Base-by-base conservation (phyloP, 768 basidiomycete genomes). In the Pisolithus tinctorius region DNA sequence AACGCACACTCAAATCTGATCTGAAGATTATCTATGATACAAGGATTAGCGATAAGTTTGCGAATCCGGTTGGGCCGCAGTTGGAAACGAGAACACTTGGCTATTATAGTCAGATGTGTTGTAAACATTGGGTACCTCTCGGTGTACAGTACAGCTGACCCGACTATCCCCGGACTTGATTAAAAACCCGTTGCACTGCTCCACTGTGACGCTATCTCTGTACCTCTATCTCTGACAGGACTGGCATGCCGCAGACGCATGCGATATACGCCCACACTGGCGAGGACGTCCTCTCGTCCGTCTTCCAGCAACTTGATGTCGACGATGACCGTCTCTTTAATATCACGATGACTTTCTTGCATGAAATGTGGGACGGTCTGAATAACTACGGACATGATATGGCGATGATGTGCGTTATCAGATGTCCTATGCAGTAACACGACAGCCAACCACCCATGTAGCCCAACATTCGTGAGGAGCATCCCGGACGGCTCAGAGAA, bases 401-500 rank as follows among this genome's bases (percentile, higher is more conserved):
- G 84, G 92, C 93, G 6, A 96, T 97, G 90, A 93, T 97, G 84
- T 88, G 58, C 51, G 81, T 30, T 27, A 27, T 27, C 13, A 23
- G 16, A 42, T 39, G 29, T 6, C n/a, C 48, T 20, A 26, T 30
- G 0, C 9, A 10, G 1, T 42, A 20, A 37, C 48, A 41, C 37
- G 49, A 9, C 48, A 14, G 8, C 25, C 46, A 17, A 31, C 30
- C 45, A 48, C 16, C 48, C 41, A 13, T 2, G 4, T 59, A 93
- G 91, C 58, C 96, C 96, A 6, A 88, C 92, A 9, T 99, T 91
- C 69, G 91, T 98, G 40, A 92, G 88, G n/a, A 86, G 86, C 47
- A 91, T 96, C 25, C 96, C 96, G 42, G 79, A 96, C 67, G 96
- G 96, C 43, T 82, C 84, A 46, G 96, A 99, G 70, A 87, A 81